phyloP scores from a whole-genome alignment of 352 stramenopile genomes.

The Pythium grandisporangium region DNA sequence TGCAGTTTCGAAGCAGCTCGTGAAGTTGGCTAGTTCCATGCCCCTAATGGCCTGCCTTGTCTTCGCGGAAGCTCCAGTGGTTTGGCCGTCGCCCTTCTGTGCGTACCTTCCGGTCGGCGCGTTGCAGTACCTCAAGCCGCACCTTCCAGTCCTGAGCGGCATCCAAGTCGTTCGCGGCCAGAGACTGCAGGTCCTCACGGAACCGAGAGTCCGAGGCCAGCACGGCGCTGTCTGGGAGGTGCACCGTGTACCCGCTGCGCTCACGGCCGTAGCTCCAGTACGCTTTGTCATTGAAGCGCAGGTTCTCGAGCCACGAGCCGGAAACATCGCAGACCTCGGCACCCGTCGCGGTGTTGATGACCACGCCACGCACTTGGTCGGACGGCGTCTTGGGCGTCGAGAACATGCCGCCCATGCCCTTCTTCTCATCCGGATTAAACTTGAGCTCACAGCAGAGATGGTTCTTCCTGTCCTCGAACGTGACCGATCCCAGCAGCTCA shows the following conservation, averaged over 20 bases:
- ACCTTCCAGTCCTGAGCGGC: slow-evolving; percentile 83
- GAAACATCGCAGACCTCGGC: slow-evolving; percentile 61
- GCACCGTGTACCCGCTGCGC: slow-evolving; percentile 51
- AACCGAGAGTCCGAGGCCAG: slow-evolving; percentile 61
- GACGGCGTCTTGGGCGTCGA: slow-evolving; percentile 67
- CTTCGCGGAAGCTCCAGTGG: slow-evolving; percentile 59
- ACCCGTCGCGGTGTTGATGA: slow-evolving; percentile 52
- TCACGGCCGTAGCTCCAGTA: slow-evolving; percentile 68
- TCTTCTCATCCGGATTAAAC: slow-evolving; percentile 82
- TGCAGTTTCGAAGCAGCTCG: too few relatives aligned
- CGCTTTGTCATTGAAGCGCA: slow-evolving; percentile 51
- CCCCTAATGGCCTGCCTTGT: slow-evolving; percentile 26
- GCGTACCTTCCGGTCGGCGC: slow-evolving; percentile 64
- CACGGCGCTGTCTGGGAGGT: slow-evolving; percentile 44
- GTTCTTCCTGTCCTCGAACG: slow-evolving; percentile 78
- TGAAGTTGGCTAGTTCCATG: not conserved
- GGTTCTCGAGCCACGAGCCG: slow-evolving; percentile 73
- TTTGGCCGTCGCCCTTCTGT: slow-evolving; percentile 65
- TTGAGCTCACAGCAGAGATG: slow-evolving; percentile 56
- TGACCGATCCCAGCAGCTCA: slow-evolving; percentile 55
- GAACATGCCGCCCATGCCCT: slow-evolving; percentile 81
- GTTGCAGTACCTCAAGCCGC: slow-evolving; percentile 69
- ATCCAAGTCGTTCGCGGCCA: slow-evolving; percentile 59
- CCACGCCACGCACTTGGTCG: slow-evolving; percentile 57
- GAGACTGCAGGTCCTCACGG: slow-evolving; percentile 62